Percentiles rank a stretch among this genome's conserved stretches.
These are phyloP conservation scores for Magnusiomyces paraingens DNA, from an alignment of 1,139 yeast genomes.

Conservation along the genomic window DNA sequence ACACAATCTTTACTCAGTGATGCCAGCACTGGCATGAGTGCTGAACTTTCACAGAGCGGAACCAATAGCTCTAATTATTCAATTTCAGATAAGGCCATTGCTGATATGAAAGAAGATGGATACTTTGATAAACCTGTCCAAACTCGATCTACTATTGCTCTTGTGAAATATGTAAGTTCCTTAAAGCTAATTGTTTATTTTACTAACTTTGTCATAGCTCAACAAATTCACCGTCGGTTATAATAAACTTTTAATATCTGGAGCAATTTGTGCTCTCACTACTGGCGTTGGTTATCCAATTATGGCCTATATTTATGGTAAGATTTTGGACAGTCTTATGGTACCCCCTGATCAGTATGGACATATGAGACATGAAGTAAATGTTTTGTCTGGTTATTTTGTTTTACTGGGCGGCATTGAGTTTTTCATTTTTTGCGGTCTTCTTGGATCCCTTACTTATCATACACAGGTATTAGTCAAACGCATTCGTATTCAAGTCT, in stretches of 20 bases:
- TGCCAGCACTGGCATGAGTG: neutral
- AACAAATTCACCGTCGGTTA: constrained; percentile 1
- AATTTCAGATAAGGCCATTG: constrained; percentile 6
- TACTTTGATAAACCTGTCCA: neutral
- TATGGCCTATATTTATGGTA: constrained; percentile 36
- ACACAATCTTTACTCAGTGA: neutral
- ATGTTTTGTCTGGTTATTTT: constrained; percentile 35
- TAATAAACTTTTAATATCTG: constrained; percentile 25
- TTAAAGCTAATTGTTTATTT: neutral
- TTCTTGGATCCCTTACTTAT: constrained; percentile 6
- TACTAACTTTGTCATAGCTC: constrained; percentile 4
- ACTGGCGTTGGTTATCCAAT: constrained; percentile 39
- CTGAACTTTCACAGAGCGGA: neutral
- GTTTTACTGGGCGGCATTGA: constrained; percentile 35
- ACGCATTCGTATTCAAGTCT: constrained; percentile 28
- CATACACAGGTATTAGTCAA: constrained; percentile 28
- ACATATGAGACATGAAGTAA: constrained; percentile 36
- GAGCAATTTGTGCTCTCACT: constrained; percentile 29
- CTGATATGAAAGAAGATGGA: constrained; percentile 2
- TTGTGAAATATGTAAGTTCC: neutral
- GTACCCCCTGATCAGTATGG: constrained; percentile 30
- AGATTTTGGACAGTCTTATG: constrained; percentile 33
- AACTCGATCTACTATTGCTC: neutral
- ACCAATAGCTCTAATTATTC: constrained; percentile 5
- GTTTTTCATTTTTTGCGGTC: constrained; percentile 1